Evolutionary conservation across 164 flowering plant genomes (phyloP), one percentile per base, ranked within the genome.

Genomic region (Aristolochia contorta): DNA sequence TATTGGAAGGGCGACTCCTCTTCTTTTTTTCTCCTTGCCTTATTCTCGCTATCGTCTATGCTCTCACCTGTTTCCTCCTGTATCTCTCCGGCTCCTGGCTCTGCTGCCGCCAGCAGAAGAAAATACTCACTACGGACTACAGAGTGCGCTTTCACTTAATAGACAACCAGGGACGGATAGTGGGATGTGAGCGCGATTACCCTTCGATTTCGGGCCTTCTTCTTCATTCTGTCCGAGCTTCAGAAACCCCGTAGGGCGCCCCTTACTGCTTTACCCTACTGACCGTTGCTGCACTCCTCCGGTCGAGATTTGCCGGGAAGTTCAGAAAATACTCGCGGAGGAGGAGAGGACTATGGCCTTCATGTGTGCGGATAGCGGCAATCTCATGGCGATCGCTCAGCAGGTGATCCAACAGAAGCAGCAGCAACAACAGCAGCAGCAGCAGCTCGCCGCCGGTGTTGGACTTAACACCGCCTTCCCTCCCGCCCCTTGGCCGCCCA

Each of bases 361-460:
- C 69, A 85, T 84, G 91, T 87, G 98, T 43, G 77, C 92, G 6
- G 98, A 93, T 74, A 93, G 91, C 68, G 98, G 97, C 27, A 89
- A 93, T 58, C 81, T 93, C 56, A 93, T 93, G 98, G 98, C 98
- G 18, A 85, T 93, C 4, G 98, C 97, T 2, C 94, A 93, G 46
- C 98, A 93, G 78, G 87, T 93, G 32, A 87, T 92, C 54, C 77
- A 89, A 46, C 98, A 89, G 56, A 80, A 91, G 63, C 96, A 88
- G 23, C 83, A 85, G 55, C 96, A 84, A 57, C 81, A 88, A 51
- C 83, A 86, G 51, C 87, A 82, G 33, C 82, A 74, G 5, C 85
- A 75, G 6, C 81, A 79, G n/a, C 77, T 52, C 22, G 6, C 23
- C 75, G 41, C 86, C 77, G 2, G 80, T 73, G 23, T 61, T 6